Base-by-base conservation (phyloP, 2,329 filamentous ascomycete species). In the Thermothelomyces thermophilus region DNA sequence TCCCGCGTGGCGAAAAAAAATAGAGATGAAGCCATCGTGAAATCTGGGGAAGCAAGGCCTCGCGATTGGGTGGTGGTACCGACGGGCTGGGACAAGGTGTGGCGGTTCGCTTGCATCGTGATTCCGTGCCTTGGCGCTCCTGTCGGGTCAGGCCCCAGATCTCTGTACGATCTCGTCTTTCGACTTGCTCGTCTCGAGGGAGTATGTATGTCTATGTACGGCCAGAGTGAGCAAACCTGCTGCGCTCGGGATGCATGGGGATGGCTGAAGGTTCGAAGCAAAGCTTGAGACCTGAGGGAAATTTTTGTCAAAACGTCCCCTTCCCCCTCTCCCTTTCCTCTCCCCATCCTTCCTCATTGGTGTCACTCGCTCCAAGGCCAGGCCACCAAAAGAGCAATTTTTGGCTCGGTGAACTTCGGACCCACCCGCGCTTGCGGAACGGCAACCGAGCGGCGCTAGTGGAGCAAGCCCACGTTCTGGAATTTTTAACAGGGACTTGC, bases 1-100 rank as follows among this genome's bases (percentile, higher is more conserved):
- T 28, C 33, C 46, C 24, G 37, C 42, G 57, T 55, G 54, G 56
- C 57, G 41, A 54, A 41, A 51, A 28, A n/a, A n/a, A n/a, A n/a
- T n/a, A n/a, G n/a, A n/a, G n/a, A 46, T 59, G 58, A 58, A 45
- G 54, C 48, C 44, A 60, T 60, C 56, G 58, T 60, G 58, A 60
- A 51, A 58, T 58, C 56, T 44, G 56, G 56, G 52, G 56, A 20
- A 49, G 36, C 41, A 41, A 24, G 41, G 47, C 34, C 10, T 31
- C 24, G 17, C 36, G 35, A 41, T 46, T 46, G 44, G 24, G 24
- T 9, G 24, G 47, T 40, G 40, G 41, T 51, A 48, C 53, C 53
- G 45, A 37, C 30, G 33, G 40, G 46, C 40, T 35, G 53, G 53
- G 44, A 48, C 37, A 42, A 14, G 44, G 20, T 36, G 40, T 43